Evolutionary conservation across 495 filamentous ascomycete species (phyloP).

Genomic region (Penicillium maclennaniae): DNA sequence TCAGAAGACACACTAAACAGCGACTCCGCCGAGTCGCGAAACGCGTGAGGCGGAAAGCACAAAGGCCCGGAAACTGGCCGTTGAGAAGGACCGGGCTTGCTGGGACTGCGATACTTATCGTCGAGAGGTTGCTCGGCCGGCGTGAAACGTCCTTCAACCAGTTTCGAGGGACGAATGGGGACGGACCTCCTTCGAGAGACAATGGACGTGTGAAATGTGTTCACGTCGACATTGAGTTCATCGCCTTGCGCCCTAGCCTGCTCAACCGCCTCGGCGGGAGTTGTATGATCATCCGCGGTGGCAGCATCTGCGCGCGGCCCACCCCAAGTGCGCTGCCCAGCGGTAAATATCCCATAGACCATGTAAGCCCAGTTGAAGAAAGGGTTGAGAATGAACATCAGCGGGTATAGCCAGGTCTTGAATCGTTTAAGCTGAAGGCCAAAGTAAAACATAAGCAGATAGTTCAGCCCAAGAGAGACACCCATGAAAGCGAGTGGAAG

Average conservation of each 20-base stretch:
- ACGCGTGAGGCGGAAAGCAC: conserved; percentile 51
- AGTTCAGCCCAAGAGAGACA: conserved; percentile 92
- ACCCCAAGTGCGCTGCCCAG: conserved; percentile 94
- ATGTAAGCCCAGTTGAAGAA: conserved; percentile 99
- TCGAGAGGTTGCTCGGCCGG: conserved; percentile 45
- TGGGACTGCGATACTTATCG: conserved; percentile 44
- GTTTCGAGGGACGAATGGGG: conserved; percentile 68
- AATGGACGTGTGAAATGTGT: conserved; percentile 73
- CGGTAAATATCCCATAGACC: conserved; percentile 84
- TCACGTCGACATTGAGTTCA: conserved; percentile 86
- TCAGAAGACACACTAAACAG: conserved; percentile 49
- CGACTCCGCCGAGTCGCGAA: conserved; percentile 64
- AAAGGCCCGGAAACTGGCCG: conserved; percentile 36
- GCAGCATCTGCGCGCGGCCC: conserved; percentile 92
- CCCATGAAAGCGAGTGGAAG: conserved; percentile 93
- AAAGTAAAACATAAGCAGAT: conserved; percentile 95
- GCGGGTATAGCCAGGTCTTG: conserved; percentile 90
- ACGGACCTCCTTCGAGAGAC: conserved; percentile 46
- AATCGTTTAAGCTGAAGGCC: conserved; percentile 79
- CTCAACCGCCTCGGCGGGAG: conserved; percentile 79
- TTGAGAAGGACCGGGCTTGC: conserved; percentile 35
- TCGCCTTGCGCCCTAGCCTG: conserved; percentile 75
- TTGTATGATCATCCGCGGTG: conserved; percentile 71
- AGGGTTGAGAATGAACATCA: conserved; percentile 95
- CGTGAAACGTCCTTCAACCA: conserved; percentile 60